Base-by-base conservation (phyloP, 371 early-diverging fungal species). In the Apophysomyces elegans region DNA sequence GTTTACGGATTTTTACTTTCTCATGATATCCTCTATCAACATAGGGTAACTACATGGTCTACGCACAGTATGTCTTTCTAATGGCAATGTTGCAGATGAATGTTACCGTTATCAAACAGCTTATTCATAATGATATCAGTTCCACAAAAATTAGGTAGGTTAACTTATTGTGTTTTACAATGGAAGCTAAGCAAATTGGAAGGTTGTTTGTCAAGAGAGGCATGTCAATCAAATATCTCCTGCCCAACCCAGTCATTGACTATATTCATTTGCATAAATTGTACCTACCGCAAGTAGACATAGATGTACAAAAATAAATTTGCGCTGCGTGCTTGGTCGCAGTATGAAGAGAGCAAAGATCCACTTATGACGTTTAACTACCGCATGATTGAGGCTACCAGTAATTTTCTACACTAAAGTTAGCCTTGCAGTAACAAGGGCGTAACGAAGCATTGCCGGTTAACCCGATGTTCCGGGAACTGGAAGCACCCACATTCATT, bases 121-220 rank as follows among this genome's bases (percentile, higher is more conserved):
- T 95, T 68, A 96, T 98, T 56, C 91, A 96, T 73, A 98, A 97
- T 67, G 99, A 98, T 71, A 97, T 97, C 56, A 92, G 92, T 63
- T 96, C 96, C 7, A 96, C 97, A 26, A 97, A 97, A 77, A 92
- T 97, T 39, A 79, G 93, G 90, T 87, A 86, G 67, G 72, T 13
- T 21, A 7, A 16, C 41, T 56, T 0, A 14, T 16, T 5, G 38
- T 3, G 12, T 11, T 56, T 39, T 7, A 35, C 16, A 2, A 38
- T 36, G n/a, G 35, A 26, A 37, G 9, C 35, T 63, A 41, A 50
- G 7, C 35, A 41, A 12, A 3, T 7, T 37, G 7, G 18, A 75
- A 92, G 96, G 65, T 79, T 97, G 26, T 96, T 99, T 80, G 88
- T 98, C 57, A 94, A 94, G 72, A 86, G 98, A 38, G 90, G 89